Conservation (phyloP, 129 eudicot genomes). For the Ambrosia trifida region DNA sequence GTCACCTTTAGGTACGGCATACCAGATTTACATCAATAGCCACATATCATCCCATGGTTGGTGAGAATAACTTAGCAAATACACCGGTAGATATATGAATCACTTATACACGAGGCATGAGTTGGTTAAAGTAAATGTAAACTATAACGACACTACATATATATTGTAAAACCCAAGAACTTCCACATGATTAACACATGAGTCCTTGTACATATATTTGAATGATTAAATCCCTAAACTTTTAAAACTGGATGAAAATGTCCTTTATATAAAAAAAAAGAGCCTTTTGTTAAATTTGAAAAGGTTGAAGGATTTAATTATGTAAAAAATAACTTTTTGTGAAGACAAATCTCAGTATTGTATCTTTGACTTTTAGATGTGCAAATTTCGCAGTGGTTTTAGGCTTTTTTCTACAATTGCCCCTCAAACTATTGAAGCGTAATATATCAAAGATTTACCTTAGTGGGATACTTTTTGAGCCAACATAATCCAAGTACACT, state of each 20-base stretch:
- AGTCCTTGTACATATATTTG: neutral
- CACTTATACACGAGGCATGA: neutral
- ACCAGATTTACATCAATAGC: neutral
- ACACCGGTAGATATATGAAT: neutral
- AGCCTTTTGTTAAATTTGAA: neutral
- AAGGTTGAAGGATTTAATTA: neutral
- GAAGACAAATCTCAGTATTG: neutral
- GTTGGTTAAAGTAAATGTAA: neutral
- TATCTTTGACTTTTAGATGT: neutral
- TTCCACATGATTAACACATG: neutral
- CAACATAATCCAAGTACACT: conserved; percentile 91
- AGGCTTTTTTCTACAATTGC: neutral
- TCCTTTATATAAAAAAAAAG: neutral
- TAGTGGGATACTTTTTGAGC: conserved; percentile 86
- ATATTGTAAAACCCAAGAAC: neutral
- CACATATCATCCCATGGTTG: neutral
- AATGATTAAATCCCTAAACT: neutral
- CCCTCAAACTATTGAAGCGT: conserved; percentile 12
- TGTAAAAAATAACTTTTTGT: neutral
- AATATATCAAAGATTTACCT: conserved; percentile 46
- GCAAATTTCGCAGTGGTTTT: neutral
- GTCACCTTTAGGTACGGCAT: neutral
- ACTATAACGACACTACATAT: neutral
- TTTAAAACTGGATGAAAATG: neutral
- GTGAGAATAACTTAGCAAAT: neutral